Conservation (phyloP, 108 stramenopile genomes). For the Bacterosira constricta region DNA sequence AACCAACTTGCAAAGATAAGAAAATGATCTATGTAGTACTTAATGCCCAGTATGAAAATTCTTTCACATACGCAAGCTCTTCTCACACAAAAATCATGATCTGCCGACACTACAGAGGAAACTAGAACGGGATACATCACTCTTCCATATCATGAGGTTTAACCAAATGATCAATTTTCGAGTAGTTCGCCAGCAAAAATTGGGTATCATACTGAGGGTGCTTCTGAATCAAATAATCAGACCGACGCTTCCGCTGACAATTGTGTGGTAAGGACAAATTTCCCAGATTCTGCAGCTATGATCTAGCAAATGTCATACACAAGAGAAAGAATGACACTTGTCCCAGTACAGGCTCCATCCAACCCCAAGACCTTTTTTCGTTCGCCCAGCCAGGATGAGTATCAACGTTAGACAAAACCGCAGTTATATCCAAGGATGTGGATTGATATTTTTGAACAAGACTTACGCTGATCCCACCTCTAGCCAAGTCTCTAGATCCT, state of each 20-base stretch:
- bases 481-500: constrained; percentile 82
- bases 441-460: too few relatives aligned
- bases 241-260: constrained; percentile 38
- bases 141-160: constrained; percentile 16
- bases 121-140: neutral
- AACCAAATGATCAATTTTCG: constrained; percentile 18
- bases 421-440: too few relatives aligned
- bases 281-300: constrained; percentile 84
- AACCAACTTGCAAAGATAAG: too few relatives aligned
- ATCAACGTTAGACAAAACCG: too few relatives aligned
- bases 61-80: too few relatives aligned
- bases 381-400: too few relatives aligned
- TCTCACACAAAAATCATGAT: too few relatives aligned
- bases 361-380: constrained; percentile 62
- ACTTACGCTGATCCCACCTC: constrained; percentile 78
- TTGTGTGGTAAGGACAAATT: constrained; percentile 74
- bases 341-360: constrained; percentile 91
- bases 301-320: constrained; percentile 73
- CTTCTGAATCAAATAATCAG: constrained; percentile 11
- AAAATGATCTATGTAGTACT: too few relatives aligned
- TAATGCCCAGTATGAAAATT: too few relatives aligned
- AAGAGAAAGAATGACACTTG: constrained; percentile 80
- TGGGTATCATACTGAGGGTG: constrained; percentile 52
- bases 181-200: constrained; percentile 46
- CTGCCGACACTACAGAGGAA: neutral